Base-by-base conservation (phyloP, 164 flowering plant genomes). In the Echeveria elegans region DNA sequence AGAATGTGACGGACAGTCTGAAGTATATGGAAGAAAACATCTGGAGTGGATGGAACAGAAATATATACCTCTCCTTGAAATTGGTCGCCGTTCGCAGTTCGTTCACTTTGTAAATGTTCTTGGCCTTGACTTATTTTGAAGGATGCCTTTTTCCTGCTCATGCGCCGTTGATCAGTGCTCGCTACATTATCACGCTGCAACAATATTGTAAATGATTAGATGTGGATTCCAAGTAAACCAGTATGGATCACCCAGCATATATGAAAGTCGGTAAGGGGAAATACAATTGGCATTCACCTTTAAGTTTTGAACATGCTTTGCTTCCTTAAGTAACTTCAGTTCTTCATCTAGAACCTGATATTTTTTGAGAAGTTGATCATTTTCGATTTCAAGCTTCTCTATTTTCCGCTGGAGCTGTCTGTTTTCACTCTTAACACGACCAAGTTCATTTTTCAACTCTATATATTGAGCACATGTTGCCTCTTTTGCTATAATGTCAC, bases 371-470 rank as follows among this genome's bases (percentile, higher is more conserved):
- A 63, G 76, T 36, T 78, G 77, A 45, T 72, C 76, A 75, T 72
- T 86, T 72, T 84, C 92, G 68, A 77, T 79, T 75, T 86, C 88
- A 66, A 87, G 83, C 64, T 64, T 74, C 53, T 82, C 69, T 62
- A 84, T 73, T 66, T 75, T 84, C 69, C 74, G 60, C 74, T 80
- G 86, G 69, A 76, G 76, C 72, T 85, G 90, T 65, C 73, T 77
- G 70, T 83, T 86, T 64, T 69, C 66, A 70, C 80, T 80, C 76
- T 74, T 79, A 59, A 83, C 68, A 66, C 77, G 72, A 70, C 72
- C 71, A 26, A 84, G 75, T 79, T 88, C 95, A 75, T 79, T 79
- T 70, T 76, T 81, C 65, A 88, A 66, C 76, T 81, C 90, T 61
- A 77, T 82, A 73, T 82, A 79, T 69, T 85, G 78, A 26, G 78